These are phyloP conservation scores for Biscutella laevigata DNA, from an alignment of 441 rosid genomes.

Conservation along the genomic window DNA sequence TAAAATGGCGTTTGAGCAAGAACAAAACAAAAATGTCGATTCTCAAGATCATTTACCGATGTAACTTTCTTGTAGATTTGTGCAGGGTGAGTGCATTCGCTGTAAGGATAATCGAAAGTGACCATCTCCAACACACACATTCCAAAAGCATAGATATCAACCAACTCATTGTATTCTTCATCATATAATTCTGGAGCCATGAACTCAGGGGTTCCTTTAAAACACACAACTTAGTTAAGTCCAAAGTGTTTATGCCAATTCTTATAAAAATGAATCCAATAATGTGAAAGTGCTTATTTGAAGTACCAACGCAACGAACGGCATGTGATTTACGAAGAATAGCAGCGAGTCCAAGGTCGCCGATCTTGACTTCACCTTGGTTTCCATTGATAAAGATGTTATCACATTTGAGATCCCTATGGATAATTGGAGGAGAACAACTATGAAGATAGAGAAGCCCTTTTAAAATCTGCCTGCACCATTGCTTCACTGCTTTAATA, in stretches of 20 bases:
- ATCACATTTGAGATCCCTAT: conserved; percentile 71
- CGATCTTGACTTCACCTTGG: conserved; percentile 76
- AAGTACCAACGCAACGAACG: conserved; percentile 58
- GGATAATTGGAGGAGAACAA: conserved; percentile 57
- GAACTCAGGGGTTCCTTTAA: conserved; percentile 65
- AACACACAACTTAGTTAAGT: conserved; percentile 10
- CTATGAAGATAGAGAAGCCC: conserved; percentile 62
- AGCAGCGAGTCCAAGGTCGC: conserved; percentile 74
- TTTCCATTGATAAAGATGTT: conserved; percentile 71
- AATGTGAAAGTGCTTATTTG: background rate
- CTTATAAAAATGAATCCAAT: background rate
- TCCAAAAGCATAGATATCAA: conserved; percentile 73
- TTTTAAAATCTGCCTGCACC: conserved; percentile 64
- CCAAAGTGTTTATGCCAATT: conserved; percentile 1
- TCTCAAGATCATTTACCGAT: conserved; percentile 38
- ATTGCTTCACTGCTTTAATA: conserved; percentile 69
- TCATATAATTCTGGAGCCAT: conserved; percentile 79
- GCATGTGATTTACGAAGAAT: conserved; percentile 62
- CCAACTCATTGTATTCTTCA: conserved; percentile 71
- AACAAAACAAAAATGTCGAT: too few relatives aligned
- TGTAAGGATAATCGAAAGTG: conserved; percentile 66
- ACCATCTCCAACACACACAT: conserved; percentile 77
- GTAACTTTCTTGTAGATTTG: conserved; percentile 78
- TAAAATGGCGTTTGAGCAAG: background rate
- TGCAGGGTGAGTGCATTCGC: conserved; percentile 68